Conservation (phyloP, 1,284 basidiomycete genomes). For the Flammula alnicola region DNA sequence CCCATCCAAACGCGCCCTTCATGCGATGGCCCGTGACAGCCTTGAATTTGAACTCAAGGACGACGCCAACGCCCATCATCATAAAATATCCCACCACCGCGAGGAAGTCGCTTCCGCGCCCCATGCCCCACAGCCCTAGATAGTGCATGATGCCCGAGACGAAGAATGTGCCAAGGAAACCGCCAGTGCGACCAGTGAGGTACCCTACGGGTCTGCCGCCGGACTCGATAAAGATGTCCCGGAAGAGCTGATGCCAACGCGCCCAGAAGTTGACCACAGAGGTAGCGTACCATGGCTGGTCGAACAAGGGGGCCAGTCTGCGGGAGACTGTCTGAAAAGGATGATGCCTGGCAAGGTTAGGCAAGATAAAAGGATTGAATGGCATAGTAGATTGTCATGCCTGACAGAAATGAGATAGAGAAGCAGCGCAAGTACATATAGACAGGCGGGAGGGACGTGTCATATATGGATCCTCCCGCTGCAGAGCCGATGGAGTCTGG, state of each 20-base stretch:
- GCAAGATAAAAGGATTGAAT: conserved; percentile 48
- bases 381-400: conserved; percentile 43
- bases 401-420: conserved; percentile 44
- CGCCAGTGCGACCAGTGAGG: conserved; percentile 49
- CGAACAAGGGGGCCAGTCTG: conserved; percentile 54
- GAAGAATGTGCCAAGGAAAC: conserved; percentile 58
- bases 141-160: conserved; percentile 62
- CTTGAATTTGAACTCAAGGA: conserved; percentile 53
- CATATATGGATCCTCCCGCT: conserved; percentile 55
- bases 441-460: conserved; percentile 43
- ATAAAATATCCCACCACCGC: conserved; percentile 58
- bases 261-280: conserved; percentile 57
- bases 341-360: conserved; percentile 45
- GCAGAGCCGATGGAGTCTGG: conserved; percentile 40
- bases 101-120: conserved; percentile 50
- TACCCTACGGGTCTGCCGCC: conserved; percentile 46
- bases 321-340: conserved; percentile 42
- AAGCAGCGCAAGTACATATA: conserved; percentile 49
- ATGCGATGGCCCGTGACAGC: conserved; percentile 46
- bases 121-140: conserved; percentile 61
- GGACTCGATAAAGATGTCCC: conserved; percentile 46
- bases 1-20: conserved; percentile 48
- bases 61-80: conserved; percentile 54
- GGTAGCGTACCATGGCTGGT: conserved; percentile 46
- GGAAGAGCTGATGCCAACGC: conserved; percentile 59